These are phyloP conservation scores for Petrea volubilis DNA, from an alignment of 257 asterid genomes.

Conservation along the genomic window DNA sequence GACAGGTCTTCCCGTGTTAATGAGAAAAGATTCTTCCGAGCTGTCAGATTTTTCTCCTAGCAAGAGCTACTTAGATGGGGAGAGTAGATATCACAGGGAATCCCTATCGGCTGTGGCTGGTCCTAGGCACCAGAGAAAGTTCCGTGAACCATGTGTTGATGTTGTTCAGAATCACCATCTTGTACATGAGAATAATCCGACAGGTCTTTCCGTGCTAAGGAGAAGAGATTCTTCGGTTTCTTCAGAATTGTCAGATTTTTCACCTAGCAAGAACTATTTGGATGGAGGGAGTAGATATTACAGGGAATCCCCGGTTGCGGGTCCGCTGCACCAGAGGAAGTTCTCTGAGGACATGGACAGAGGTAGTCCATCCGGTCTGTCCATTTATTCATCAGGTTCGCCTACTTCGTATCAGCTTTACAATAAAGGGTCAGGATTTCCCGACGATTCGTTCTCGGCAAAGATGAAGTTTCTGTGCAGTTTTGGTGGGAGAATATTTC, in stretches of 20 bases:
- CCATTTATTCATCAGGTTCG: conserved; percentile 38
- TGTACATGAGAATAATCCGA: neutral
- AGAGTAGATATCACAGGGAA: conserved; percentile 5
- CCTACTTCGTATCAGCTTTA: conserved; percentile 36
- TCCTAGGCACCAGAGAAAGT: too few relatives aligned
- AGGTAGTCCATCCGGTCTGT: conserved; percentile 30
- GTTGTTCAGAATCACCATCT: conserved; percentile 29
- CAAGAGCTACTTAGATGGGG: conserved; percentile 19
- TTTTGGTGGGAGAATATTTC: conserved; percentile 84
- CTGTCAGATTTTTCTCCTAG: conserved; percentile 23
- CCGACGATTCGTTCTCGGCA: conserved; percentile 40
- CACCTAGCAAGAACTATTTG: conserved; percentile 7
- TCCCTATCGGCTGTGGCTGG: conserved; percentile 4
- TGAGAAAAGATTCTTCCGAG: conserved; percentile 25
- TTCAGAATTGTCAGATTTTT: conserved; percentile 26
- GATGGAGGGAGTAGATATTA: conserved; percentile 19
- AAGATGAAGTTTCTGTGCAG: conserved; percentile 85
- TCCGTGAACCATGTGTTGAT: too few relatives aligned
- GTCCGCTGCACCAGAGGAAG: neutral
- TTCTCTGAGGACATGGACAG: conserved; percentile 32
- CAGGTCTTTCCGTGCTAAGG: neutral
- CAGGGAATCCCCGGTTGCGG: conserved; percentile 13
- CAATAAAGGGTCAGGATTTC: conserved; percentile 33
- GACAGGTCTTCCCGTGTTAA: neutral
- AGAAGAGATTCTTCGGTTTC: conserved; percentile 28